Evolutionary conservation across 306 rosid genomes (phyloP), one percentile per base, ranked within the genome.

Genomic region (Oxytropis ochrocephala): DNA sequence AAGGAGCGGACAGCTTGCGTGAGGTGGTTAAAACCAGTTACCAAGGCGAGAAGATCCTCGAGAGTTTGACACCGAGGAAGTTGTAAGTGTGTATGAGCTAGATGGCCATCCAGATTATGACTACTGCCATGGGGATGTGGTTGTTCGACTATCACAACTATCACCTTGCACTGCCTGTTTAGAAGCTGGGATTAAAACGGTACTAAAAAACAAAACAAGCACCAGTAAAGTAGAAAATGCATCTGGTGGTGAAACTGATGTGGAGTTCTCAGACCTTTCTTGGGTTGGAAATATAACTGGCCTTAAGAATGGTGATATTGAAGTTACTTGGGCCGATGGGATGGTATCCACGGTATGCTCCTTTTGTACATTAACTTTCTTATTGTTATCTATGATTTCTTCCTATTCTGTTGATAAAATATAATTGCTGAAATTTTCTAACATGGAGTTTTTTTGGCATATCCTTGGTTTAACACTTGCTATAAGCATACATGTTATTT

Each of bases 201-300:
- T 64, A 67, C 44, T 41, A 21, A 72, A 78, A 55, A 57, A 30
- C 72, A 67, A 8, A 62, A 57, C 80, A 36, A 80, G 78, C 57
- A 11, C 70, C 57, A 68, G 49, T 43, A 86, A 84, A 74, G 72
- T 57, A 41, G 84, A 83, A 70, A 83, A 75, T 72, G 60, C 41
- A 12, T 82, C 88, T 52, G 57, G 21, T 59, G 66, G 67, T 61
- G 82, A 87, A 70, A 79, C 77, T 70, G 76, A 24, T 76, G 43
- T 11, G 21, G 79, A 86, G 77, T 89, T 89, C 84, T 80, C 88
- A 6, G 95, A 91, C 79, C 92, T 95, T 71, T 89, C 99, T 19
- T 95, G 97, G 99, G 99, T 91, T 70, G 99, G 99, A 66, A 89
- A 95, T 80, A 95, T 95, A 78, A 85, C 99, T 41, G 87, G 94